A percentile compares a stretch with the other conserved stretches of the same genome.
Conservation (phyloP, 148 eudicot genomes). For the Arbutus unedo region DNA sequence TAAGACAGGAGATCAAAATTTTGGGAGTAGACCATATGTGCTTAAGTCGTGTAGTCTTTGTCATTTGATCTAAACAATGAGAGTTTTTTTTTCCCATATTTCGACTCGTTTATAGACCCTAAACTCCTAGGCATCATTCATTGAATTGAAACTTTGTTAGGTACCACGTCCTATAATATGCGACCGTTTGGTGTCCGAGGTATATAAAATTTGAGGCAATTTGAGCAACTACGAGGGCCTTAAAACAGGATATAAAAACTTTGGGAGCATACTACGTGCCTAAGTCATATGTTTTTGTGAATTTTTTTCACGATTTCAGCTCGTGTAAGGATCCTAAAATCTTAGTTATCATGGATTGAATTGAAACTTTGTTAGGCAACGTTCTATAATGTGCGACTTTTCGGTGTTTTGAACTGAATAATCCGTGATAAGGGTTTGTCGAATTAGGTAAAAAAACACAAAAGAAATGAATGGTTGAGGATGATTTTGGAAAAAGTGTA, state of each 20-base stretch:
- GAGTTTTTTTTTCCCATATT: background rate
- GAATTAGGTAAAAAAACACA: background rate
- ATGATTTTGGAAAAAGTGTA: background rate
- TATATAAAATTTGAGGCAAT: too few species aligned
- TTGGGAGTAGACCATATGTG: too few species aligned
- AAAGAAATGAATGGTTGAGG: background rate
- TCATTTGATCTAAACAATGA: background rate
- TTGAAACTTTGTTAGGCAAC: background rate
- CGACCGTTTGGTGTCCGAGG: background rate
- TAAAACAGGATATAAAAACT: too few species aligned
- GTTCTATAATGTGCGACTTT: background rate
- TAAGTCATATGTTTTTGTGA: background rate
- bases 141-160: slow-evolving; percentile 1
- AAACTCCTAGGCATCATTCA: background rate
- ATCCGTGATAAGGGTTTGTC: background rate
- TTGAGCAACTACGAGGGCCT: too few species aligned
- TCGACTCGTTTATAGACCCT: background rate
- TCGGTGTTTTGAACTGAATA: background rate
- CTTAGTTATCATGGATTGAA: background rate
- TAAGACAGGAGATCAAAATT: too few species aligned
- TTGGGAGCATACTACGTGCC: background rate
- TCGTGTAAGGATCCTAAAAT: too few species aligned
- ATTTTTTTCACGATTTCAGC: too few species aligned
- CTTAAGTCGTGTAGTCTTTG: background rate
- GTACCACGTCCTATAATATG: background rate